Evolutionary conservation across 495 filamentous ascomycete species (phyloP), one percentile per base, ranked within the genome.

Genomic region (Letharia lupina): DNA sequence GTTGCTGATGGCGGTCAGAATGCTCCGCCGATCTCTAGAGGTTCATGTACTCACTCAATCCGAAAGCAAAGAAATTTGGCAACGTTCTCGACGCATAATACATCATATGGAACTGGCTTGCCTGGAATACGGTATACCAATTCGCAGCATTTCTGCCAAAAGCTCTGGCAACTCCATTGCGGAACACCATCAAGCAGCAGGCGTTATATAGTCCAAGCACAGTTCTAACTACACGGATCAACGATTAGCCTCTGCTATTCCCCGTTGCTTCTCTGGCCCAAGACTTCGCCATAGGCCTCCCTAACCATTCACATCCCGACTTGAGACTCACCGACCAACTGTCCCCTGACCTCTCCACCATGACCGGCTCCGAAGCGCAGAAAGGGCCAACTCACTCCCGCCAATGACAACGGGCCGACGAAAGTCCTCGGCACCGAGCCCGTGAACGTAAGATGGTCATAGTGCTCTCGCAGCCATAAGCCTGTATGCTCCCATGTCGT

Each of bases 61-160:
- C 84, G 77, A 99, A 93, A 58, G 94, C 94, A 74, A 97, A 97
- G 85, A 94, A 96, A 73, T 99, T 99, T 7, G 94, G 95, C 40
- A 99, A 79, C 2, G 91, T 91, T 62, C 95, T 82, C 11, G 91
- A 95, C 20, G 95, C 91, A 75, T 98, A 99, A 80, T 91, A 98
- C 61, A 94, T 83, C 61, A 96, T 76, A 77, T 98, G 94, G 73
- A 99, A 98, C 73, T 96, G 93, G 75, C 87, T 89, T 0, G 84
- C 83, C 68, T 94, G 92, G 44, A 98, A 81, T 61, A 94, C 65
- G 10, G 88, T 74, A 74, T 91, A 99, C 91, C 93, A 98, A 66
- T 86, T 81, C 33, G 87, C 90, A 5, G 88, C 81, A 12, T 79
- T 77, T 45, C 76, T 77, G 11, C 95, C 93, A 71, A 89, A 96